Evolutionary conservation across 306 rosid genomes (phyloP).

Genomic region (Castanopsis chinensis): DNA sequence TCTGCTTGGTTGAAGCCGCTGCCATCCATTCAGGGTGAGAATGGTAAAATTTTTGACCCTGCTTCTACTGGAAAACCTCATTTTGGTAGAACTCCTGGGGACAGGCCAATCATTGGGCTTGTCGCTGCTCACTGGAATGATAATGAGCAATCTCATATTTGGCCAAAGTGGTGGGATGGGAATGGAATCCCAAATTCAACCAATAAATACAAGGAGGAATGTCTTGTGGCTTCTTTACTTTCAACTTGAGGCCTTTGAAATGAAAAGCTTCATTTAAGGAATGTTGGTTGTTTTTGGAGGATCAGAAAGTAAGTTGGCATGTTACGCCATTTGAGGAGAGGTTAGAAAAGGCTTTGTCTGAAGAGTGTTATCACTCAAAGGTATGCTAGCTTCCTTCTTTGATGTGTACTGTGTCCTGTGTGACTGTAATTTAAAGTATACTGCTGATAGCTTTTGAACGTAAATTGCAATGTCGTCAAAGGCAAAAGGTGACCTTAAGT

Average conservation of each 20-base stretch:
- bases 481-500: too few species aligned
- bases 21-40: constrained; percentile 34
- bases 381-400: constrained; percentile 22
- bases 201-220: constrained; percentile 86
- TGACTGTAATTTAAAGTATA: neutral
- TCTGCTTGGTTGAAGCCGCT: constrained; percentile 66
- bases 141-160: constrained; percentile 47
- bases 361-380: constrained; percentile 60
- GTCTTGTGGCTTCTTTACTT: constrained; percentile 4
- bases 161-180: constrained; percentile 76
- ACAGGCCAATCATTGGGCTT: constrained; percentile 66
- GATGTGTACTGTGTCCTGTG: neutral
- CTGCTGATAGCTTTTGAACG: neutral
- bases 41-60: constrained; percentile 22
- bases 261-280: constrained; percentile 9
- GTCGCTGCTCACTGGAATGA: constrained; percentile 81
- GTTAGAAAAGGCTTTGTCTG: constrained; percentile 78
- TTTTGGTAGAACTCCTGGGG: constrained; percentile 54
- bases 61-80: constrained; percentile 24
- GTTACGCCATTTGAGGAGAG: constrained; percentile 94
- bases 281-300: constrained; percentile 44
- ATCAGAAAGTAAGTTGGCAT: constrained; percentile 96
- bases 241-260: neutral
- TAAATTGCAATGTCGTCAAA: neutral
- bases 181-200: constrained; percentile 96